Conservation (phyloP, 805 yeast species). For the Metschnikowia lochheadii region DNA sequence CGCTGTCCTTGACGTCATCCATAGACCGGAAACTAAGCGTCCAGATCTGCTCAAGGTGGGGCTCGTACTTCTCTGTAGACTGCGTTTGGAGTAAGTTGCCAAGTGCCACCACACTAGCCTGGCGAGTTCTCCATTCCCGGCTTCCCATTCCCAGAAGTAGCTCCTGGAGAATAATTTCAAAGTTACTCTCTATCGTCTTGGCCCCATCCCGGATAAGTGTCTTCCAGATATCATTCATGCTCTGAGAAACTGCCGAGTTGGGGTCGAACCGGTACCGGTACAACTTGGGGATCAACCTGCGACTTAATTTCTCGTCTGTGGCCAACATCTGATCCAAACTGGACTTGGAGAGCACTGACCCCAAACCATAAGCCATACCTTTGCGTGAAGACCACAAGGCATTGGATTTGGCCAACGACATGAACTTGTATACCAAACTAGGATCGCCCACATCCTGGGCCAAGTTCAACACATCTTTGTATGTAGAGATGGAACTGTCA, state of each 20-base stretch:
- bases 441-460: conserved; percentile 98
- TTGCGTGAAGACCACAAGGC: conserved; percentile 89
- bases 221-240: conserved; percentile 90
- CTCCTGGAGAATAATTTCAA: conserved; percentile 59
- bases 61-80: conserved; percentile 49
- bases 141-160: conserved; percentile 65
- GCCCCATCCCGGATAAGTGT: conserved; percentile 60
- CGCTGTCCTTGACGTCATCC: conserved; percentile 95
- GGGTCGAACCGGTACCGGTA: conserved; percentile 88
- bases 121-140: conserved; percentile 90
- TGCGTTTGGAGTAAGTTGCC: conserved; percentile 65
- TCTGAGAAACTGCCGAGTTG: conserved; percentile 60
- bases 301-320: conserved; percentile 51
- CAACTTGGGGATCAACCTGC: conserved; percentile 70
- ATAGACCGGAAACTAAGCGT: conserved; percentile 78
- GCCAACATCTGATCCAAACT: conserved; percentile 60
- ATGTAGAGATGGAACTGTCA: conserved; percentile 85
- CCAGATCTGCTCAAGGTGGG: conserved; percentile 69
- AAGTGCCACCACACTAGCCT: conserved; percentile 75
- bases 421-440: conserved; percentile 84
- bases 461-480: conserved; percentile 79
- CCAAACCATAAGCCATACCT: conserved; percentile 92
- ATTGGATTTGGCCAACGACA: conserved; percentile 85
- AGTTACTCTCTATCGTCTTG: conserved; percentile 48
- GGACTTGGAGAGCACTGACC: conserved; percentile 76